phyloP scores from a whole-genome alignment of 2,329 filamentous ascomycete genomes.

The Colletotrichum sojae region DNA sequence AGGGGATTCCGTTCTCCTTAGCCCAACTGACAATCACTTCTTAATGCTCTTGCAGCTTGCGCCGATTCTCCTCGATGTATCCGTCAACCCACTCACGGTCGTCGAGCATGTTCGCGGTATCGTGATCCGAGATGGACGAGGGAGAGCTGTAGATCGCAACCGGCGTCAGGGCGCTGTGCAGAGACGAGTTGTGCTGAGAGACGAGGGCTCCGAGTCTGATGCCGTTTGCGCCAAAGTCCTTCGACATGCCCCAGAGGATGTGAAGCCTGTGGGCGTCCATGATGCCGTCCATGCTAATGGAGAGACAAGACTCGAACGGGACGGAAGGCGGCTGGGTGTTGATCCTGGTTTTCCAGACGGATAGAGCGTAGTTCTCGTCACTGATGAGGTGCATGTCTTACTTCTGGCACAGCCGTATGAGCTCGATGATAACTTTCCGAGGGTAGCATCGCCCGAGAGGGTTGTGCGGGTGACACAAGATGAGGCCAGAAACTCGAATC shows the following conservation, averaged over 20 bases:
- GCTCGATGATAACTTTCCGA: constrained; percentile 7
- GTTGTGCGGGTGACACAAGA: constrained; percentile 53
- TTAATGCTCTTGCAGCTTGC: constrained; percentile 56
- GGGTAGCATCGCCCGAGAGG: constrained; percentile 45
- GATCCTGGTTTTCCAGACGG: constrained; percentile 58
- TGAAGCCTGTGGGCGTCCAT: constrained; percentile 57
- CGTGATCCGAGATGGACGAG: constrained; percentile 29
- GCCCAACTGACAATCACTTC: constrained; percentile 54
- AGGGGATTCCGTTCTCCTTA: constrained; percentile 56
- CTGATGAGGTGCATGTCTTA: constrained; percentile 60
- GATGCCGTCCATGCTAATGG: constrained; percentile 49
- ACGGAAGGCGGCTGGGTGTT: constrained; percentile 49
- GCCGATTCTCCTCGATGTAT: constrained; percentile 61
- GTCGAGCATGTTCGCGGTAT: constrained; percentile 38
- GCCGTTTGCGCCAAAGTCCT: constrained; percentile 62
- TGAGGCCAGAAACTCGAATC: constrained; percentile 4
- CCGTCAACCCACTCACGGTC: constrained; percentile 50
- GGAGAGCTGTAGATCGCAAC: constrained; percentile 32
- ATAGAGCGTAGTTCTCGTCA: constrained; percentile 65
- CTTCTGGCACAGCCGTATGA: constrained; percentile 34
- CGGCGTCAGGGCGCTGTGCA: constrained; percentile 45
- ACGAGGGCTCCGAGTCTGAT: constrained; percentile 55
- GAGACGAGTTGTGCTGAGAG: constrained; percentile 30
- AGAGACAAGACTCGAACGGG: constrained; percentile 60
- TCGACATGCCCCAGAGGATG: constrained; percentile 49